A percentile compares a stretch with the other conserved stretches of the same genome.
phyloP scores from a whole-genome alignment of 116 monocot species.

The Dioscorea cayenensis region DNA sequence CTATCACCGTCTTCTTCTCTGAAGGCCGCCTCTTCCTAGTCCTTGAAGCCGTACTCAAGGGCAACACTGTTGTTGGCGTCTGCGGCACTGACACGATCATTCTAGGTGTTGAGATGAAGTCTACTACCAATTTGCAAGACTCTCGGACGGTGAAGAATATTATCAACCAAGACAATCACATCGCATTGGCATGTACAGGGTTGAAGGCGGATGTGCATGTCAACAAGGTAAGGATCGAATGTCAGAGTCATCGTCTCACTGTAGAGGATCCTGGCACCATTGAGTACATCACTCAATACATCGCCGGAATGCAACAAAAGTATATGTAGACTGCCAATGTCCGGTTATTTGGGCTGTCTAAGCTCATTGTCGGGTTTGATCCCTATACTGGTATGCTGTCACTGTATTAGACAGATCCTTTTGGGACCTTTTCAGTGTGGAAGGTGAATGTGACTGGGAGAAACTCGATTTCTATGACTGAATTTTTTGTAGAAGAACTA shows the following conservation, averaged over 20 bases:
- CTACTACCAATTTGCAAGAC: conserved; percentile 71
- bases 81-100: conserved; percentile 72
- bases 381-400: conserved; percentile 52
- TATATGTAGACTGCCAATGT: conserved; percentile 90
- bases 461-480: conserved; percentile 54
- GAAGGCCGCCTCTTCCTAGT: conserved; percentile 93
- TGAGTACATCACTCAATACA: conserved; percentile 78
- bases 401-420: conserved; percentile 58
- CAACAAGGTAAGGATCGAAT: conserved; percentile 80
- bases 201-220: conserved; percentile 96
- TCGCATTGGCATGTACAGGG: conserved; percentile 83
- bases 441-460: conserved; percentile 61
- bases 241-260: conserved; percentile 77
- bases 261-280: conserved; percentile 95
- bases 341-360: conserved; percentile 84
- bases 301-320: conserved; percentile 87
- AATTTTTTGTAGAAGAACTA: conserved; percentile 67
- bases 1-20: conserved; percentile 92
- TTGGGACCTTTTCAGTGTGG: conserved; percentile 50
- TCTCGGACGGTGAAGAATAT: conserved; percentile 66
- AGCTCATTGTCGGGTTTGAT: conserved; percentile 88
- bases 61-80: conserved; percentile 71
- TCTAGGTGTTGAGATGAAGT: conserved; percentile 94
- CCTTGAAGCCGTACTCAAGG: conserved; percentile 94
- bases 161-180: conserved; percentile 92